These are phyloP conservation scores for Lactarius quietus DNA, from an alignment of 768 basidiomycete species.

Conservation along the genomic window DNA sequence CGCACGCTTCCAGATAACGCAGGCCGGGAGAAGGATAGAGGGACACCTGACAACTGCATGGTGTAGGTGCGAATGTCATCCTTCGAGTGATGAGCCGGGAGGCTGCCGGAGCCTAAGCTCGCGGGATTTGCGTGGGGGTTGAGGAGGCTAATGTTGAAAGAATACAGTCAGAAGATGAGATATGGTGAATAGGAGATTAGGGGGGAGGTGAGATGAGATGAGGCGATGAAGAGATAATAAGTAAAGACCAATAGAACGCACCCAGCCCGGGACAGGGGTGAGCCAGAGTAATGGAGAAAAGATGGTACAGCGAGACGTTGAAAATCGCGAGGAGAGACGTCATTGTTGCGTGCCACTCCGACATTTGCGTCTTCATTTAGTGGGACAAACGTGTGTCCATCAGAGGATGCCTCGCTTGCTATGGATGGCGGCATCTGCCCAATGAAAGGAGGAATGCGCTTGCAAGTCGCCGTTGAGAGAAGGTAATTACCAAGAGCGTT, in stretches of 20 bases:
- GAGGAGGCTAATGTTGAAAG: conserved; percentile 43
- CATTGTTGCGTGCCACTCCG: not conserved
- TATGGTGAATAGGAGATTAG: not conserved
- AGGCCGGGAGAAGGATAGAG: conserved; percentile 35
- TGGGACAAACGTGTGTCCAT: conserved; percentile 22
- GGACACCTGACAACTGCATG: conserved; percentile 58
- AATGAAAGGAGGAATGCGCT: not conserved
- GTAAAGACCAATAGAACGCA: conserved; percentile 23
- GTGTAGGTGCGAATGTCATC: conserved; percentile 64
- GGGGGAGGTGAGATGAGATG: not conserved
- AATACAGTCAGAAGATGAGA: conserved; percentile 2
- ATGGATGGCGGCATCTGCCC: conserved; percentile 15
- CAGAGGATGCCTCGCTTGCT: conserved; percentile 17
- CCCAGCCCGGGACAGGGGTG: conserved; percentile 33
- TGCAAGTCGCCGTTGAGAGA: not conserved
- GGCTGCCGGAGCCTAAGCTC: conserved; percentile 17
- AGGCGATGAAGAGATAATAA: not conserved
- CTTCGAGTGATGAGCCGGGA: conserved; percentile 47
- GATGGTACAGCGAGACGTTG: conserved; percentile 17
- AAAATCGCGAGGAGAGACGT: conserved; percentile 29
- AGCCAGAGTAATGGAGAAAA: conserved; percentile 23
- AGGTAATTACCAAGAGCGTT: not conserved
- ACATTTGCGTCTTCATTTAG: conserved; percentile 4
- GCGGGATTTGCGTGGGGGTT: conserved; percentile 37
- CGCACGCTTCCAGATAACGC: conserved; percentile 25